A percentile compares a stretch with the other conserved stretches of the same genome.
These are phyloP conservation scores for Caloboletus firmus DNA, from an alignment of 1,284 basidiomycete species.

Conservation along the genomic window DNA sequence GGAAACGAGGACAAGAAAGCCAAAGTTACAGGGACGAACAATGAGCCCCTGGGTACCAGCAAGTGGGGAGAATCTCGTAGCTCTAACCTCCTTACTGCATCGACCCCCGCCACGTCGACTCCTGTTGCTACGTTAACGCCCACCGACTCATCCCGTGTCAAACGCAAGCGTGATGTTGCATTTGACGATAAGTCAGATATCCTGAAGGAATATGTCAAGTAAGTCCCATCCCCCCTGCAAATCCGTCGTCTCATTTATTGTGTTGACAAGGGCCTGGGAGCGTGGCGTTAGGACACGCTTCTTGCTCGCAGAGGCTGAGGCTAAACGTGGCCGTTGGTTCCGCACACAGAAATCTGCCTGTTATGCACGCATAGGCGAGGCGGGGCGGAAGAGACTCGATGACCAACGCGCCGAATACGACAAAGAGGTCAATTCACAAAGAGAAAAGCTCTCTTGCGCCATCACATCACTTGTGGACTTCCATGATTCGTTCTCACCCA, in stretches of 20 bases:
- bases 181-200: slow-evolving; percentile 25
- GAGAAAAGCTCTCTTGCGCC: slow-evolving; percentile 28
- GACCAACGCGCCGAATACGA: slow-evolving; percentile 31
- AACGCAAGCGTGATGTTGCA: slow-evolving; percentile 27
- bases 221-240: slow-evolving; percentile 1
- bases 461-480: slow-evolving; percentile 25
- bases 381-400: slow-evolving; percentile 31
- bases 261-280: slow-evolving; percentile 27
- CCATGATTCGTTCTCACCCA: slow-evolving; percentile 24
- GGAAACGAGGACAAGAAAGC: slow-evolving; percentile 16
- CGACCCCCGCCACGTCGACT: slow-evolving; percentile 17
- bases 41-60: slow-evolving; percentile 13
- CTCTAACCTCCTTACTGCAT: neutral
- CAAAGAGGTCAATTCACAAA: slow-evolving; percentile 22
- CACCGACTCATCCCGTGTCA: slow-evolving; percentile 19
- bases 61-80: slow-evolving; percentile 21
- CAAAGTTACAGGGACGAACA: slow-evolving; percentile 29
- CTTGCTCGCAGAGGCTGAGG: slow-evolving; percentile 30
- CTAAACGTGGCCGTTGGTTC: slow-evolving; percentile 31
- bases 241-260: neutral
- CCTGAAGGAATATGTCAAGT: slow-evolving; percentile 36
- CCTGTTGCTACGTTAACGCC: slow-evolving; percentile 16
- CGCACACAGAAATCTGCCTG: slow-evolving; percentile 32
- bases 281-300: slow-evolving; percentile 31
- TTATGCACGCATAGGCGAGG: slow-evolving; percentile 33